Evolutionary conservation across 1,139 yeast species (phyloP), one percentile per base, ranked within the genome.

Genomic region (Petasospora fabianii): DNA sequence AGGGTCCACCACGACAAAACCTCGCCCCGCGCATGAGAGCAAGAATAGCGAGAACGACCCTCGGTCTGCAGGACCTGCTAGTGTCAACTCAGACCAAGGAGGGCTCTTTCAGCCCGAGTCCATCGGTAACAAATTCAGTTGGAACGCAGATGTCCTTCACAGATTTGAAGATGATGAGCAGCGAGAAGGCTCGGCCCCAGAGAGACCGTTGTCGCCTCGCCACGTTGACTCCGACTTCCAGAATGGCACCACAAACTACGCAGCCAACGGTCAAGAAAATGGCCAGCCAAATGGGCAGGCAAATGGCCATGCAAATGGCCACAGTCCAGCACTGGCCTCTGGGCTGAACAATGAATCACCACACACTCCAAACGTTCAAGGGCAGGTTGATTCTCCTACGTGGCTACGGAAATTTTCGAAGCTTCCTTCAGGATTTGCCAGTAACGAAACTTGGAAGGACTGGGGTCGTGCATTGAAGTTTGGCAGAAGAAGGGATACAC

Each of bases 381-480:
- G 19, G 4, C 11, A 24, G 11, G 15, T 16, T 14, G 56, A 51
- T 2, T 27, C 43, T 4, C 51, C 56, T n/a, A 51, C 58, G 1
- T 54, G 58, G 58, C 35, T 47, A n/a, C 48, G 51, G 16, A 46
- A 41, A 20, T 41, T 51, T 21, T 46, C 51, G 12, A 43, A 32
- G 27, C 37, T 43, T 5, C 54, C 50, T 6, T 32, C 37, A 28
- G 27, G 30, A 6, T 11, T 46, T 46, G 0, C 42, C 28, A 24
- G 44, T 45, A 39, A 41, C 14, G 44, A 37, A 18, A 36, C 44
- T 1, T 54, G 56, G 57, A 50, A 41, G 27, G 58, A 52, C n/a
- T 45, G 53, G 38, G 54, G 50, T 13, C 53, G 49, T 16, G 56
- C 50, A 1, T 49, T 55, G 41, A 53, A 48, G 32, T 47, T 54